phyloP scores from a whole-genome alignment of 768 basidiomycete genomes.

The Termitomyces bulborhizus region DNA sequence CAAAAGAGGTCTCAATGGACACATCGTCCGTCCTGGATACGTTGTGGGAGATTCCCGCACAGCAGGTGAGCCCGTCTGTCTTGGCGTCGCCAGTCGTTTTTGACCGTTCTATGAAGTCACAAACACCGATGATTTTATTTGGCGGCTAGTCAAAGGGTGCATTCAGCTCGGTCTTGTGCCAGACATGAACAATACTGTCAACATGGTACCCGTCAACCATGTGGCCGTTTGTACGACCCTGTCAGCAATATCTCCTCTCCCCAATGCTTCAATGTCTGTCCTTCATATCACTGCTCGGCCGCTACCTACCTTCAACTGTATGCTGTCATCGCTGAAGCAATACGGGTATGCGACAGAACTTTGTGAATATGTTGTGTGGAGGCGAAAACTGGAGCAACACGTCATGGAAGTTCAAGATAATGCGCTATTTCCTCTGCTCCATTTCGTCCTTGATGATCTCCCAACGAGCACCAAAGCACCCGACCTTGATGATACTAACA shows the following conservation, averaged over 20 bases:
- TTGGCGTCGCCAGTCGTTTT: slow-evolving; percentile 1
- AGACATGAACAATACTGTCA: slow-evolving; percentile 96
- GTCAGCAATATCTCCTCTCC: slow-evolving; percentile 59
- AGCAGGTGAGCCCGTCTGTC: slow-evolving; percentile 53
- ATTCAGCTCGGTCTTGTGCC: slow-evolving; percentile 94
- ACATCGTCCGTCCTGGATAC: slow-evolving; percentile 92
- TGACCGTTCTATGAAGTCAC: slow-evolving; percentile 52
- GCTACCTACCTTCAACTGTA: slow-evolving; percentile 81
- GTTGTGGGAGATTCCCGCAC: slow-evolving; percentile 88
- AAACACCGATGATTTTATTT: slow-evolving; percentile 98
- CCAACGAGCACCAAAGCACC: slow-evolving; percentile 96
- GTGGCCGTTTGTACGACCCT: slow-evolving; percentile 80
- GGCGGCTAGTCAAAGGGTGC: slow-evolving; percentile 98
- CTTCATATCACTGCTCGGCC: slow-evolving; percentile 85
- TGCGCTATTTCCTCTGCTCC: slow-evolving; percentile 92
- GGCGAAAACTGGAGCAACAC: slow-evolving; percentile 88
- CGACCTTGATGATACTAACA: slow-evolving; percentile 83
- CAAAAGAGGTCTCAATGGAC: slow-evolving; percentile 73
- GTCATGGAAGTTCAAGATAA: slow-evolving; percentile 95
- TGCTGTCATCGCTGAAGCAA: slow-evolving; percentile 62
- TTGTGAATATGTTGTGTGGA: slow-evolving; percentile 90
- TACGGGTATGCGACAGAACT: slow-evolving; percentile 79
- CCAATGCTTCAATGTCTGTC: slow-evolving; percentile 45
- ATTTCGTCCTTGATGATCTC: slow-evolving; percentile 95
- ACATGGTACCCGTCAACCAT: slow-evolving; percentile 97